A percentile compares a stretch with the other conserved stretches of the same genome.
These are phyloP conservation scores for Ramaria rubella DNA, from an alignment of 768 basidiomycete species.

Conservation along the genomic window DNA sequence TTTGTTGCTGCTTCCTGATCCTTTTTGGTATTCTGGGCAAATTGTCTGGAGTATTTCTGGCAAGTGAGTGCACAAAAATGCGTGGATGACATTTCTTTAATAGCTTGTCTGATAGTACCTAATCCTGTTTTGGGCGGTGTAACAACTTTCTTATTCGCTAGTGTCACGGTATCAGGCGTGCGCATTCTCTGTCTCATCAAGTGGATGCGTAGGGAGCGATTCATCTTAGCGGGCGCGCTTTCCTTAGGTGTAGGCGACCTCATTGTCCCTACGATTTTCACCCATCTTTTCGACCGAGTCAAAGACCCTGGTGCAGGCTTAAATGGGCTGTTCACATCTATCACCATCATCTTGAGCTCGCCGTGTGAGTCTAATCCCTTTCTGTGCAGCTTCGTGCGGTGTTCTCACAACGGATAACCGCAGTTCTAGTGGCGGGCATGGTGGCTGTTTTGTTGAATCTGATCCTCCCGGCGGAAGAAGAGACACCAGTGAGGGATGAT, in stretches of 20 bases:
- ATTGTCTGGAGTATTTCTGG: conserved; percentile 75
- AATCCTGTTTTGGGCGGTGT: conserved; percentile 79
- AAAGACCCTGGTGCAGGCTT: conserved; percentile 45
- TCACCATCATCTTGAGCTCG: conserved; percentile 73
- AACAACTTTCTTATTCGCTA: conserved; percentile 81
- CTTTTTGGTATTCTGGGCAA: conserved; percentile 78
- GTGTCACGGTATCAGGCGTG: conserved; percentile 62
- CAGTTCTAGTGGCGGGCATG: no score
- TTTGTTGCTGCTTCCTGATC: conserved; percentile 76
- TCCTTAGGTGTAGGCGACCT: conserved; percentile 68
- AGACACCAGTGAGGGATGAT: no score
- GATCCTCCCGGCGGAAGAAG: no score
- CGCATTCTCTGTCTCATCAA: conserved; percentile 56
- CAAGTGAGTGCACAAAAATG: conserved; percentile 37
- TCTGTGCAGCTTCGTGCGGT: no score
- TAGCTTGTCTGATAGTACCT: conserved; percentile 41
- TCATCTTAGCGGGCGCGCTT: conserved; percentile 62
- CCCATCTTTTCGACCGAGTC: conserved; percentile 63
- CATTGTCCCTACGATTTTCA: conserved; percentile 57
- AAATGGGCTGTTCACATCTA: conserved; percentile 65
- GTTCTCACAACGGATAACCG: no score
- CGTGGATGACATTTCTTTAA: not conserved
- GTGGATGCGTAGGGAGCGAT: conserved; percentile 60
- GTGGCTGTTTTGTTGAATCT: no score
- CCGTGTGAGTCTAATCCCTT: conserved; percentile 52